phyloP scores from a whole-genome alignment of 371 early-diverging fungal species.

The Actinomortierella ambigua region DNA sequence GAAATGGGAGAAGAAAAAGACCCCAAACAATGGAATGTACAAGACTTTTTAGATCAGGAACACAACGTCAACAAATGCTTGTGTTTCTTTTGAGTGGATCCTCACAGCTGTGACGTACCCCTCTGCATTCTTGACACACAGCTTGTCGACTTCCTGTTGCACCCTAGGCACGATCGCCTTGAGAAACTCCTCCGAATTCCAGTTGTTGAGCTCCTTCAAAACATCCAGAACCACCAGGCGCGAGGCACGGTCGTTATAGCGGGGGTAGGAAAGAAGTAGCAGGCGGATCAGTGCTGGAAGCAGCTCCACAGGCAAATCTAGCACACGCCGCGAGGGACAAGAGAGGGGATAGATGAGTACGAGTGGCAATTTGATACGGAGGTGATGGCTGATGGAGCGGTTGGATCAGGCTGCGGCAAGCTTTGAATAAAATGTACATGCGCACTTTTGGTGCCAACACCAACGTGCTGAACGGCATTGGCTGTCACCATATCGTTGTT shows the following conservation, averaged over 20 bases:
- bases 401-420: too few relatives aligned
- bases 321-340: neutral
- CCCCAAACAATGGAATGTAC: neutral
- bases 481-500: too few relatives aligned
- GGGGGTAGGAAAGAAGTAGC: conserved; percentile 62
- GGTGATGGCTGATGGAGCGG: too few relatives aligned
- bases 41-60: neutral
- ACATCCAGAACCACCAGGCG: conserved; percentile 63
- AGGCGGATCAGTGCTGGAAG: conserved; percentile 60
- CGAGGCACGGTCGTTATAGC: conserved; percentile 67
- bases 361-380: too few relatives aligned
- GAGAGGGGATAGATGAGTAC: neutral
- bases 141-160: conserved; percentile 58
- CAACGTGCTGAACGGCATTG: too few relatives aligned
- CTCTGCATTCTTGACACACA: conserved; percentile 54
- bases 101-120: conserved; percentile 44
- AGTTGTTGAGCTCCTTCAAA: conserved; percentile 61
- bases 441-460: too few relatives aligned
- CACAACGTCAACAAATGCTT: neutral
- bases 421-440: too few relatives aligned
- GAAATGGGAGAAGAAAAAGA: conserved; percentile 8
- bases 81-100: neutral
- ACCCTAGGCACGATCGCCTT: conserved; percentile 58
- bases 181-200: conserved; percentile 64
- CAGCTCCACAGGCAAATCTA: conserved; percentile 63